Evolutionary conservation across 2,329 filamentous ascomycete species (phyloP).

Genomic region (Fusarium brachygibbosum): DNA sequence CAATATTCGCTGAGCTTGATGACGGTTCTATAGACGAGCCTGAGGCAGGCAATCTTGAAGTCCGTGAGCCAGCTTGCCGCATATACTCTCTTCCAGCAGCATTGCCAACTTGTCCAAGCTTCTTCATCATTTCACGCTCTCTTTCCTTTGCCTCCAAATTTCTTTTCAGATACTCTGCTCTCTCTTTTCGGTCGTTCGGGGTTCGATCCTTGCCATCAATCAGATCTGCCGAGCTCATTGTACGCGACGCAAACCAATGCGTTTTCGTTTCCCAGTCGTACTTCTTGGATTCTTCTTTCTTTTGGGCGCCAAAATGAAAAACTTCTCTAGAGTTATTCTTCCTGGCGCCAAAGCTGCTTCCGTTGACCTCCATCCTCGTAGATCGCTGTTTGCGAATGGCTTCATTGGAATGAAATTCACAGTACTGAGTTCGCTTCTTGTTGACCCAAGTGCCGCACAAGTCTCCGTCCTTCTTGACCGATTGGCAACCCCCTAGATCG

Average conservation of each 20-base stretch:
- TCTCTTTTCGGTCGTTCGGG: slow-evolving; percentile 69
- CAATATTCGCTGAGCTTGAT: slow-evolving; percentile 33
- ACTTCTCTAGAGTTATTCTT: slow-evolving; percentile 51
- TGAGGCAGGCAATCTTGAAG: slow-evolving; percentile 20
- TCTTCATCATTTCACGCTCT: slow-evolving; percentile 78
- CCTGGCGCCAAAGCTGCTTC: slow-evolving; percentile 64
- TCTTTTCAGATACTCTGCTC: slow-evolving; percentile 75
- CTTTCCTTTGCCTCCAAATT: slow-evolving; percentile 76
- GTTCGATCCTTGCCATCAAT: slow-evolving; percentile 74
- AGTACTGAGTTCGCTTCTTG: slow-evolving; percentile 86
- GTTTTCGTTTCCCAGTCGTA: slow-evolving; percentile 72
- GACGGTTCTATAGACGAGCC: slow-evolving; percentile 33
- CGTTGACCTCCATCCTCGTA: slow-evolving; percentile 83
- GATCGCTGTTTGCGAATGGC: slow-evolving; percentile 77
- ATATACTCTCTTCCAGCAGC: slow-evolving; percentile 81
- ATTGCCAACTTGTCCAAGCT: slow-evolving; percentile 73
- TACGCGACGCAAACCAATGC: slow-evolving; percentile 66
- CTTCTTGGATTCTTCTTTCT: slow-evolving; percentile 46
- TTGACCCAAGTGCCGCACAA: slow-evolving; percentile 89
- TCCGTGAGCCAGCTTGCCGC: slow-evolving; percentile 54
- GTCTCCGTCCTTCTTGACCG: slow-evolving; percentile 85
- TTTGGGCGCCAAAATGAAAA: slow-evolving; percentile 26
- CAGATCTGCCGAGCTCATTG: slow-evolving; percentile 69
- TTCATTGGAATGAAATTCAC: slow-evolving; percentile 91
- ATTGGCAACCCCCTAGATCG: slow-evolving; percentile 90